Conservation (phyloP, 768 basidiomycete species). For the Trametes cingulata region DNA sequence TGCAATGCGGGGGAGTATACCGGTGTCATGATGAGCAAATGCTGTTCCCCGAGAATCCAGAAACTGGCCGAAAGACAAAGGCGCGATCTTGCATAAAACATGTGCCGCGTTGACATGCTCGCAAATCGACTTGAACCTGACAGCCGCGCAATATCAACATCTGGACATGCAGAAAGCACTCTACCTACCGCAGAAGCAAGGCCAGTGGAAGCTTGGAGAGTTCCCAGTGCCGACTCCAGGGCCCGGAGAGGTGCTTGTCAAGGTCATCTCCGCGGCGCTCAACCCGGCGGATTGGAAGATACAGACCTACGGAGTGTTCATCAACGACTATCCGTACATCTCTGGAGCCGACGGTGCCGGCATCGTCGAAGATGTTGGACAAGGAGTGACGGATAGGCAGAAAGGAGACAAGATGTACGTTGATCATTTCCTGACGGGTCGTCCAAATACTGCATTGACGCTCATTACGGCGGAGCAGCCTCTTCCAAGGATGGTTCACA, state of each 20-base stretch:
- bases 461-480: not conserved
- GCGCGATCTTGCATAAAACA: too few species aligned
- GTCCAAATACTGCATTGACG: too few species aligned
- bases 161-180: constrained; percentile 17
- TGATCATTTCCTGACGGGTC: too few species aligned
- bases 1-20: too few species aligned
- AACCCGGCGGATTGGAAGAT: constrained; percentile 40
- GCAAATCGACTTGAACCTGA: not conserved
- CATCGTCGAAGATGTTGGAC: not conserved
- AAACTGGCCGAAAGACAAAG: too few species aligned
- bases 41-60: too few species aligned
- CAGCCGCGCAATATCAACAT: not conserved
- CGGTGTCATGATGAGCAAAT: too few species aligned
- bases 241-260: constrained; percentile 31
- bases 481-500: constrained; percentile 2
- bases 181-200: constrained; percentile 3
- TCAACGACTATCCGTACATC: constrained; percentile 27
- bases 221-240: not conserved
- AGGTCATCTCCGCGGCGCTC: constrained; percentile 28
- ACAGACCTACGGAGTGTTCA: constrained; percentile 24
- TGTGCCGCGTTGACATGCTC: too few species aligned
- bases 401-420: constrained; percentile 44
- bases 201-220: constrained; percentile 1
- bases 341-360: not conserved
- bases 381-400: constrained; percentile 22